Evolutionary conservation across 805 yeast genomes (phyloP).

Genomic region (Candida caryicola): DNA sequence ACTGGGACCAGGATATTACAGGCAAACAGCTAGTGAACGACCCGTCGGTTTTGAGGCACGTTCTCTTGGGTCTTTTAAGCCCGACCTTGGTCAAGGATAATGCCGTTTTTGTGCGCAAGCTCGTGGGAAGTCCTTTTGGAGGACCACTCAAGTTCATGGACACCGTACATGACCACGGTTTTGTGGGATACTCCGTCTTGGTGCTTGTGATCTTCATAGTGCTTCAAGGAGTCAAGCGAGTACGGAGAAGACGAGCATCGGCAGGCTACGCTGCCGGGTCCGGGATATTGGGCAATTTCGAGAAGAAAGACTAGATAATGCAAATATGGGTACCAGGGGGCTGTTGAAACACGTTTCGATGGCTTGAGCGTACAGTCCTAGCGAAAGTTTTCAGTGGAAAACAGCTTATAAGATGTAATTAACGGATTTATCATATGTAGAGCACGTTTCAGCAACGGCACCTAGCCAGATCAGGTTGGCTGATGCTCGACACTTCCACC

Average conservation of each 20-base stretch:
- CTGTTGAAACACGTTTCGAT: no score
- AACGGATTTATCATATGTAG: no score
- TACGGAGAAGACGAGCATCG: conserved; percentile 1
- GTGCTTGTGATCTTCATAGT: conserved; percentile 12
- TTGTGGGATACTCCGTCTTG: conserved; percentile 38
- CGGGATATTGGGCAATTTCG: conserved; percentile 3
- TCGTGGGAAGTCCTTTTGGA: conserved; percentile 46
- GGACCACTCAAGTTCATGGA: conserved; percentile 41
- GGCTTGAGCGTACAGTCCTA: no score
- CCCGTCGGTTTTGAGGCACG: conserved; percentile 31
- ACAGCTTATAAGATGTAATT: no score
- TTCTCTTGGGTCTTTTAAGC: conserved; percentile 39
- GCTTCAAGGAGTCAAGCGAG: conserved; percentile 1
- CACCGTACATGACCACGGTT: conserved; percentile 41
- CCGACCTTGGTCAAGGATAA: conserved; percentile 18
- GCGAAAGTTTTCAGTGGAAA: no score
- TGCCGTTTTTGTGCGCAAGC: conserved; percentile 19
- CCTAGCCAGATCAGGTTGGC: no score
- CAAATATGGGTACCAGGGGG: no score
- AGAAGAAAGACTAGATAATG: conserved; percentile 6
- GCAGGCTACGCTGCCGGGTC: conserved; percentile 3
- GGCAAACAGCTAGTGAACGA: conserved; percentile 38
- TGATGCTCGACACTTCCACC: no score
- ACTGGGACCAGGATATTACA: conserved; percentile 29
- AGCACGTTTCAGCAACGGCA: no score